phyloP scores from a whole-genome alignment of 306 rosid genomes.

The Cucurbita pepo region DNA sequence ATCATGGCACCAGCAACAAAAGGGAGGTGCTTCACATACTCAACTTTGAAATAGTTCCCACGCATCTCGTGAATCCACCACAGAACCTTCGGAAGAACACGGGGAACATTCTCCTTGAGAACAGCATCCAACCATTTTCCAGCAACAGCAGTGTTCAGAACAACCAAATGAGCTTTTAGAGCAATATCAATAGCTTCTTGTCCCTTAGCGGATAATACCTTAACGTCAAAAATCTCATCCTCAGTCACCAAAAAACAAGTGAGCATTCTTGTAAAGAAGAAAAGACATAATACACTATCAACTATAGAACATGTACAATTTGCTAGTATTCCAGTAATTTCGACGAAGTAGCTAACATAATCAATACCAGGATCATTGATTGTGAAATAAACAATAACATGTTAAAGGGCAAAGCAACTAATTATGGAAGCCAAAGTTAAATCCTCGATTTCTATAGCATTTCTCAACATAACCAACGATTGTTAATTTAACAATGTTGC shows the following conservation, averaged over 20 bases:
- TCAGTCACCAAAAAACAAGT: slow-evolving; percentile 3
- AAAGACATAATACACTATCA: not conserved
- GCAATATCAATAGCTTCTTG: slow-evolving; percentile 61
- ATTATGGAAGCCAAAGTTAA: not conserved
- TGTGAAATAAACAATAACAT: not conserved
- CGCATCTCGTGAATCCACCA: slow-evolving; percentile 99
- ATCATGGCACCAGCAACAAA: slow-evolving; percentile 98
- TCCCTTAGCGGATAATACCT: slow-evolving; percentile 70
- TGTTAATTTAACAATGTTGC: not conserved
- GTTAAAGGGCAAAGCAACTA: not conserved
- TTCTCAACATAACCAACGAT: not conserved
- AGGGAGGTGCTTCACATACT: slow-evolving; percentile 98
- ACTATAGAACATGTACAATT: not conserved
- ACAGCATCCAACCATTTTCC: slow-evolving; percentile 95
- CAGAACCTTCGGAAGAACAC: slow-evolving; percentile 80
- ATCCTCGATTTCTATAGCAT: not conserved
- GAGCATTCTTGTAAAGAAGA: not conserved
- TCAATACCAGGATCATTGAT: not conserved
- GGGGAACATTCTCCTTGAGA: slow-evolving; percentile 58
- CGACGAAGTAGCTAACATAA: not conserved
- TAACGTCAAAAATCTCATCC: slow-evolving; percentile 1
- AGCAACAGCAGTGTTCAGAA: slow-evolving; percentile 92
- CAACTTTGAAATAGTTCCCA: slow-evolving; percentile 91
- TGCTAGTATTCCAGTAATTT: not conserved
- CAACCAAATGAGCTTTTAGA: slow-evolving; percentile 68